Base-by-base conservation (phyloP, 495 filamentous ascomycete genomes). In the Tuber borchii region DNA sequence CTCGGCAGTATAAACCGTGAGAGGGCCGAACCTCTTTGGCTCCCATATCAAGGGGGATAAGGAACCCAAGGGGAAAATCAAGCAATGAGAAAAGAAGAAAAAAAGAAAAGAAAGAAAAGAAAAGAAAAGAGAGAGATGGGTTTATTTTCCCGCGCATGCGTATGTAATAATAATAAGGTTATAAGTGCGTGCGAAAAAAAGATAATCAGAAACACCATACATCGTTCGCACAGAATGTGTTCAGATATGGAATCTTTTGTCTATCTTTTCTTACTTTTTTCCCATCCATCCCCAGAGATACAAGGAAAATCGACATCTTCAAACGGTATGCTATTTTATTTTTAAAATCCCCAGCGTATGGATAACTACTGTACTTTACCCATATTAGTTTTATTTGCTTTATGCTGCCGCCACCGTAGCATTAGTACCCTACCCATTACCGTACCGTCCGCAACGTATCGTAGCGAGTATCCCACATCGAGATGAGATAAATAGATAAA, bases 401-500 rank as follows among this genome's bases (percentile, higher is more conserved):
- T 65, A 31, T 65, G 56, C 56, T 65, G 26, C 56, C 56, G n/a
- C 9, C 56, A 61, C 7, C n/a, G 51, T 26, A 26, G 51, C 5
- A 37, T 1, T 37, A 22, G 48, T n/a, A 26, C 48, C 22, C 5
- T 51, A 56, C 22, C 42, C 7, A 43, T 43, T 12, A 43, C 10
- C 42, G 10, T 43, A 43, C 10, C 42, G 42, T 43, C 42, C 48
- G 7, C 9, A 7, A 7, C 48, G 48, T n/a, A 56, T 56, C 77
- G 78, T 70, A 78, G 40, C 73, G 10, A 75, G 44, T 79, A 79
- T 79, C 75, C 74, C 70, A 48, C 72, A 79, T 79, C 78, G 73
- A 79, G 78, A 79, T 79, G 76, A 75, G 78, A 79, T 79, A 79
- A 79, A 78, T 75, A 75, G 12, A 26, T 8, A 26, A 26, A 48